phyloP scores from a whole-genome alignment of 163 green algal species.

The Trebouxia gelatinosa region DNA sequence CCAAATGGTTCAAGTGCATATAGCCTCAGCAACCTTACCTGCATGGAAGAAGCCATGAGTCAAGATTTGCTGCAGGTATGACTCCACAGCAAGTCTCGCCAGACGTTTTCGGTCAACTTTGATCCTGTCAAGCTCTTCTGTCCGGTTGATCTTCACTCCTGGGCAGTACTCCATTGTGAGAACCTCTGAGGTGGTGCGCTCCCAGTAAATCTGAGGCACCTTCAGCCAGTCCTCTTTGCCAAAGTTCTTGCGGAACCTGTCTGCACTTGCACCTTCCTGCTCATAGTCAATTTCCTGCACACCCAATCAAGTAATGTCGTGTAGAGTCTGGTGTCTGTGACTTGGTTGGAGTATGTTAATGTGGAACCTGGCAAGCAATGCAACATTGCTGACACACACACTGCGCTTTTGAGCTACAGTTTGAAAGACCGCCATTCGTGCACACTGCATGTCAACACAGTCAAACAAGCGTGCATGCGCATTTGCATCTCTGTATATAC shows the following conservation, averaged over 20 bases:
- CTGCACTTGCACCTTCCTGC: slow-evolving; percentile 87
- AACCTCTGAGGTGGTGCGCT: slow-evolving; percentile 71
- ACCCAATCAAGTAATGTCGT: too few species aligned
- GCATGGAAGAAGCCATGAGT: slow-evolving; percentile 85
- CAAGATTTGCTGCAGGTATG: slow-evolving; percentile 98
- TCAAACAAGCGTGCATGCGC: too few species aligned
- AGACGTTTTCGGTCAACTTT: slow-evolving; percentile 87
- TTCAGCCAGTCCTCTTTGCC: slow-evolving; percentile 84
- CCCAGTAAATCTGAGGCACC: slow-evolving; percentile 84
- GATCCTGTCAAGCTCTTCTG: slow-evolving; percentile 48
- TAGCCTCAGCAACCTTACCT: too few species aligned
- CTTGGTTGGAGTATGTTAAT: not conserved
- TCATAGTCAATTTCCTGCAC: slow-evolving; percentile 91
- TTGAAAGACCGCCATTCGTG: too few species aligned
- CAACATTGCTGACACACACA: not conserved
- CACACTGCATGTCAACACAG: too few species aligned
- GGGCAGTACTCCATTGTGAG: slow-evolving; percentile 90
- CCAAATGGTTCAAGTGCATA: slow-evolving; percentile 25
- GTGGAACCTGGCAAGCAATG: not conserved
- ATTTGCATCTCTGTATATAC: too few species aligned
- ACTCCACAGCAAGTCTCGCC: slow-evolving; percentile 85
- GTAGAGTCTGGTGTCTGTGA: too few species aligned
- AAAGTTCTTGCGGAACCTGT: slow-evolving; percentile 81
- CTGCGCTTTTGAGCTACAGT: too few species aligned
- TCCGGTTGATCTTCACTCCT: slow-evolving; percentile 95